Evolutionary conservation across 1,139 yeast species (phyloP).

Genomic region (Debaryomyces sp.): DNA sequence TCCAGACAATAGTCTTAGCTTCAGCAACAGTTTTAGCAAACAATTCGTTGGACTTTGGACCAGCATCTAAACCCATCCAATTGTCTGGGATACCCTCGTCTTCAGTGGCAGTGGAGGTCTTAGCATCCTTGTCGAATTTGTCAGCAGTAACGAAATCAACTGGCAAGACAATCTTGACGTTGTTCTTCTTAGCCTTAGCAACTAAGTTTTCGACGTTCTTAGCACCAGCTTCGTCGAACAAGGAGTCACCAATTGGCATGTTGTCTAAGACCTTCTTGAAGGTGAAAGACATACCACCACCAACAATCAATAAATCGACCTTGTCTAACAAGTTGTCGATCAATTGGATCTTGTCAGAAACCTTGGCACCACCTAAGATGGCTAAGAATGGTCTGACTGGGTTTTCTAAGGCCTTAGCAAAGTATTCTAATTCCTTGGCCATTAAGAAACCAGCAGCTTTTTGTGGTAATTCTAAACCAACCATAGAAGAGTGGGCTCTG

Average conservation of each 20-base stretch:
- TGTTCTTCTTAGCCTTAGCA: constrained; percentile 93
- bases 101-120: constrained; percentile 76
- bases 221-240: constrained; percentile 90
- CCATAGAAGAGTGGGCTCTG: constrained; percentile 99
- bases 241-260: constrained; percentile 85
- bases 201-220: constrained; percentile 86
- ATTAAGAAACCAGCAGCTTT: constrained; percentile 97
- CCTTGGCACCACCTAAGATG: constrained; percentile 98
- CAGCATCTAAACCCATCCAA: constrained; percentile 95
- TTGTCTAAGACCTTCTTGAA: constrained; percentile 89
- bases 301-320: constrained; percentile 88
- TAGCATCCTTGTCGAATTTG: constrained; percentile 88
- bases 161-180: constrained; percentile 89
- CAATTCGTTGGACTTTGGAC: constrained; percentile 80
- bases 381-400: constrained; percentile 98
- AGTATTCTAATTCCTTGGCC: constrained; percentile 94
- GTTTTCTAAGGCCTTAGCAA: constrained; percentile 96
- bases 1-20: constrained; percentile 98
- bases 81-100: constrained; percentile 88
- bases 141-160: constrained; percentile 94
- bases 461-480: constrained; percentile 89
- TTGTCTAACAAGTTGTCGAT: constrained; percentile 95
- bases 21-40: constrained; percentile 78
- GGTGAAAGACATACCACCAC: constrained; percentile 99
- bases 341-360: constrained; percentile 95